A percentile compares a stretch with the other conserved stretches of the same genome.
Evolutionary conservation across 768 basidiomycete species (phyloP).

Genomic region (Rhodotorula babjevae): DNA sequence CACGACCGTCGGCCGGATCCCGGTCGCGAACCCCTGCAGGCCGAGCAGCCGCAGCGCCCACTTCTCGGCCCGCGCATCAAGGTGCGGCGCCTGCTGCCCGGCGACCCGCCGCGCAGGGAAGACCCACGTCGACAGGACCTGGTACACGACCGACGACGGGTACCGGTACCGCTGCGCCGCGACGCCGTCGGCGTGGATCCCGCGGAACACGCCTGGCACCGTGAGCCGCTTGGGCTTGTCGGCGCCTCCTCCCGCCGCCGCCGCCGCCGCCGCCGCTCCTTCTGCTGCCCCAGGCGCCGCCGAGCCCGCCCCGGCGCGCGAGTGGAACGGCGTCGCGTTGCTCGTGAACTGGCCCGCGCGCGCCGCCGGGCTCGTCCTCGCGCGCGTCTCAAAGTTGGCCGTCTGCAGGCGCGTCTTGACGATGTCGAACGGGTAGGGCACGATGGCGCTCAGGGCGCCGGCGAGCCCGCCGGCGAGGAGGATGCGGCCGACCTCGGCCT

Average conservation of each 20-base stretch:
- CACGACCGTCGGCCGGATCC: conserved; percentile 32
- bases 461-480: conserved; percentile 35
- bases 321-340: conserved; percentile 16
- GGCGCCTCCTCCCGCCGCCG: background rate
- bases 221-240: background rate
- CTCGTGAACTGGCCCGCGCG: background rate
- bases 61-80: conserved; percentile 31
- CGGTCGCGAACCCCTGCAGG: conserved; percentile 24
- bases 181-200: conserved; percentile 32
- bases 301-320: background rate
- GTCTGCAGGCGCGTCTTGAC: conserved; percentile 40
- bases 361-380: conserved; percentile 4
- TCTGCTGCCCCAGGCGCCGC: background rate
- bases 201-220: conserved; percentile 9
- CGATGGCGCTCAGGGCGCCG: conserved; percentile 26
- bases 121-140: conserved; percentile 15
- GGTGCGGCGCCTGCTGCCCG: background rate
- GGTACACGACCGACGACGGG: conserved; percentile 21
- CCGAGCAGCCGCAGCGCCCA: conserved; percentile 34
- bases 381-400: conserved; percentile 28
- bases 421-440: conserved; percentile 40
- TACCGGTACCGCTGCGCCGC: conserved; percentile 26
- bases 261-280: background rate
- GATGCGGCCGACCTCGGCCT: conserved; percentile 21
- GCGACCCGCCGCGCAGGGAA: background rate